Evolutionary conservation across 345 rosid genomes (phyloP).

Genomic region (Trapa bicornis): DNA sequence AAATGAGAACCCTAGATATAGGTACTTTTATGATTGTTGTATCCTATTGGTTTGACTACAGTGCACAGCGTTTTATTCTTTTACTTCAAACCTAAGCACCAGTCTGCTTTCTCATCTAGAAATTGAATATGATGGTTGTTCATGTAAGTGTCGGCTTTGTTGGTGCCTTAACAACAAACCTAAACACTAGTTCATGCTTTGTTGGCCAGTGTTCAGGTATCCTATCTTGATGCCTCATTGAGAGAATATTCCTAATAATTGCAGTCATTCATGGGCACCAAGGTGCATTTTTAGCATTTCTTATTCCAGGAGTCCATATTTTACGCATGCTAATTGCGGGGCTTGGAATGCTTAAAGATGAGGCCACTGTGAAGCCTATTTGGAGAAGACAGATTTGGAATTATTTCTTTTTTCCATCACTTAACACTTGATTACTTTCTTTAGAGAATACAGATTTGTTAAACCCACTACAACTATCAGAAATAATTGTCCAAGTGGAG

Average conservation of each 20-base stretch:
- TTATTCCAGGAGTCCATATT: slow-evolving; percentile 54
- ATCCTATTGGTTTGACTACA: background rate
- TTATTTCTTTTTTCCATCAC: background rate
- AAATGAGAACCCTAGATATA: background rate
- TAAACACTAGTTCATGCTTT: slow-evolving; percentile 46
- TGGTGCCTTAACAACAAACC: too few relatives aligned
- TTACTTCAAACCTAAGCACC: background rate
- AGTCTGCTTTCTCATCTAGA: slow-evolving; percentile 24
- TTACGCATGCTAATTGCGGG: slow-evolving; percentile 72
- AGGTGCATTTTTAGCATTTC: slow-evolving; percentile 68
- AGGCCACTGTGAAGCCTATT: slow-evolving; percentile 77
- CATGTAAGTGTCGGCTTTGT: slow-evolving; percentile 72
- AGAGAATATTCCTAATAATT: slow-evolving; percentile 13
- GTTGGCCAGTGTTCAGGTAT: slow-evolving; percentile 80
- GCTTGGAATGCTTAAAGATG: slow-evolving; percentile 61
- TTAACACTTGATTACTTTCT: background rate
- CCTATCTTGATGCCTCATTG: slow-evolving; percentile 6
- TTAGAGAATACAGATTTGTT: too few relatives aligned
- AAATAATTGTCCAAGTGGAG: too few relatives aligned
- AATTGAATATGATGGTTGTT: slow-evolving; percentile 71
- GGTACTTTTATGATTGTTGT: background rate
- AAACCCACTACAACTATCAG: too few relatives aligned
- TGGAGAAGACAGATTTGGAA: slow-evolving; percentile 64
- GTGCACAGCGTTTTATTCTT: background rate
- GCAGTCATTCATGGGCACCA: slow-evolving; percentile 50